Base-by-base conservation (phyloP, 768 basidiomycete species). In the Punctularia strigosozonata region DNA sequence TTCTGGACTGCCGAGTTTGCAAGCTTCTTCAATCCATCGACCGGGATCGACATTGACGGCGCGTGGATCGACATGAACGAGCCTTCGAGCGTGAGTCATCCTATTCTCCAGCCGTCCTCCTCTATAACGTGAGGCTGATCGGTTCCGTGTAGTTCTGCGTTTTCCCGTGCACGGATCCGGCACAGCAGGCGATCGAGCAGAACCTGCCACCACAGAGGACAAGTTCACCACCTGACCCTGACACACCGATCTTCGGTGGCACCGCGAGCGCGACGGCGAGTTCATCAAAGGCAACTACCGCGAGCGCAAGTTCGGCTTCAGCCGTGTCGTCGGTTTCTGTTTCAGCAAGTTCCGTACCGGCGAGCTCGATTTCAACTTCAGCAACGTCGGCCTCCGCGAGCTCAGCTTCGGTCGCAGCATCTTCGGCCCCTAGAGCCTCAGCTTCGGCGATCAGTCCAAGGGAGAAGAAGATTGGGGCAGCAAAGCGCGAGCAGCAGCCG, bases 41-140 rank as follows among this genome's bases (percentile, higher is more conserved):
- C 54, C 1, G 77, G 77, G 2, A 43, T 83, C 6, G 73, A 80
- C 41, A 80, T 80, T 22, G 77, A 80, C 44, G 80, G 79, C 7
- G 69, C 69, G 14, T 83, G 80, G 82, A 80, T 81, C 19, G 77
- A 80, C 46, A 80, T 79, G 79, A 81, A 83, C 50, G 80, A 82
- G 43, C 80, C 80, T 5, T 55, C 77, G 3, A 81, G 68, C 43
- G 79, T 80, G 46, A 19, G 70, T 51, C 15, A 19, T 24, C 18
- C 14, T 13, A 17, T 31, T 25, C 25, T 31, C 25, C 15, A 34
- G 18, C 20, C 17, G 6, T 22, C 13, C 23, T 36, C 18, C 13
- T 6, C 28, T 4, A 26, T 21, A 17, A 43, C 21, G 5, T 26
- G 18, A 34, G 25, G 23, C 32, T 49, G 26, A 36, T 25, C 25